phyloP scores from a whole-genome alignment of 495 filamentous ascomycete species.

The Talaromyces nanjingensis region DNA sequence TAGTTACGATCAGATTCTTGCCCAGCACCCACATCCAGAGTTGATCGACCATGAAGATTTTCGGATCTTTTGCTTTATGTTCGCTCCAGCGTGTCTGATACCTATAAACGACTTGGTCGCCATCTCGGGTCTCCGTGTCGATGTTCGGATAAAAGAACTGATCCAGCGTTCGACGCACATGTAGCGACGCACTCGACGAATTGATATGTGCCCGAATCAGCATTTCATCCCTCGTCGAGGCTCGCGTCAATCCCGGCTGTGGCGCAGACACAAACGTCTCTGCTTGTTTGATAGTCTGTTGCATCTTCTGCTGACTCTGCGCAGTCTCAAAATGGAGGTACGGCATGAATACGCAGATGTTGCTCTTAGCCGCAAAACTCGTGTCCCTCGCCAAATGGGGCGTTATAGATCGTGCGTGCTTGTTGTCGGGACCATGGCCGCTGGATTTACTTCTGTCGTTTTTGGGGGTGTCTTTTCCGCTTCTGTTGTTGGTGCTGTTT shows the following conservation, averaged over 20 bases:
- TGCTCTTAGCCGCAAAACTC: slow-evolving; percentile 19
- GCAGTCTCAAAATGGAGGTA: slow-evolving; percentile 63
- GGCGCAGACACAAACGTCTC: slow-evolving; percentile 23
- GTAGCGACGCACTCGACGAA: slow-evolving; percentile 46
- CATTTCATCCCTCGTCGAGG: slow-evolving; percentile 49
- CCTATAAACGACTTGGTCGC: slow-evolving; percentile 65
- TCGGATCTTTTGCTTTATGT: slow-evolving; percentile 39
- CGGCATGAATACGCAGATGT: slow-evolving; percentile 62
- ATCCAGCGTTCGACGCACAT: slow-evolving; percentile 62
- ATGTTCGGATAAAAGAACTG: slow-evolving; percentile 69
- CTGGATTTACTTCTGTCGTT: slow-evolving; percentile 32
- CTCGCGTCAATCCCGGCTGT: slow-evolving; percentile 20
- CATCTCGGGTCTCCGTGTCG: slow-evolving; percentile 57
- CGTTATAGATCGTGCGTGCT: slow-evolving; percentile 14
- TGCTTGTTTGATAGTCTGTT: slow-evolving; percentile 48
- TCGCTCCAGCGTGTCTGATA: slow-evolving; percentile 37
- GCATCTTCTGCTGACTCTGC: slow-evolving; percentile 50
- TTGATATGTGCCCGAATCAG: slow-evolving; percentile 57
- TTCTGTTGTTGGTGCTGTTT: slow-evolving; percentile 18
- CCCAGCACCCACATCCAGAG: slow-evolving; percentile 68
- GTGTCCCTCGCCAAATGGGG: slow-evolving; percentile 27
- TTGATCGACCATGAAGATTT: slow-evolving; percentile 72
- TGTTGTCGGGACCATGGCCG: slow-evolving; percentile 19
- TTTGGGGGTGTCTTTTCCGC: slow-evolving; percentile 28
- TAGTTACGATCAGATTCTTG: slow-evolving; percentile 56